phyloP scores from a whole-genome alignment of 148 eudicot species.

The Rhododendron henanense region DNA sequence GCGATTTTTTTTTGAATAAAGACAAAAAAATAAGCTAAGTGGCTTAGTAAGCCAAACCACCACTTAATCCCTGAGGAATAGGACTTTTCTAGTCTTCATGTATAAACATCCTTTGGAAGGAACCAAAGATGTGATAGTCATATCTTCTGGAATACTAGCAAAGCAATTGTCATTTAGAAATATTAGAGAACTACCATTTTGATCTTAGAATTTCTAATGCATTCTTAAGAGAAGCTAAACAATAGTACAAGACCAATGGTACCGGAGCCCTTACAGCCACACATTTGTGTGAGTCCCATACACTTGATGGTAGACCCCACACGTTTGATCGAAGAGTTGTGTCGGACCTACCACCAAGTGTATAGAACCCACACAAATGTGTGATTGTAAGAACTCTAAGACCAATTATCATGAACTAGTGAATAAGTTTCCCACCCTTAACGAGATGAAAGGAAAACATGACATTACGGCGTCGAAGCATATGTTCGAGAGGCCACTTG shows the following conservation, averaged over 20 bases:
- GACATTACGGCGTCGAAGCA: background rate
- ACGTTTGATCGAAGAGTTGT: background rate
- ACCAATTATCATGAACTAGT: background rate
- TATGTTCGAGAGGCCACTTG: background rate
- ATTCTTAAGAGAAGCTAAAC: background rate
- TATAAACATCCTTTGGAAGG: background rate
- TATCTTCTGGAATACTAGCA: background rate
- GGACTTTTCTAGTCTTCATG: background rate
- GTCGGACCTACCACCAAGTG: background rate
- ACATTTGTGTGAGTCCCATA: background rate
- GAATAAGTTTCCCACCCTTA: background rate
- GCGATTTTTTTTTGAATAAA: no score
- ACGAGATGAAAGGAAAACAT: background rate
- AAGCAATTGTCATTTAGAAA: background rate
- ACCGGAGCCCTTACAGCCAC: background rate
- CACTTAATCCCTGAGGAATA: background rate
- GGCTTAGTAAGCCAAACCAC: no score
- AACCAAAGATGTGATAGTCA: background rate
- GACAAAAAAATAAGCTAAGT: no score
- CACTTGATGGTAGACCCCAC: background rate
- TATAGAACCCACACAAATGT: conserved; percentile 5
- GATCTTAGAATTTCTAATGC: background rate
- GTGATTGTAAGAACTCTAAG: background rate
- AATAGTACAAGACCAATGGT: background rate
- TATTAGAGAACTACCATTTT: background rate